These are phyloP conservation scores for Boletellus deceptivus DNA, from an alignment of 1,284 basidiomycete genomes.

Conservation along the genomic window DNA sequence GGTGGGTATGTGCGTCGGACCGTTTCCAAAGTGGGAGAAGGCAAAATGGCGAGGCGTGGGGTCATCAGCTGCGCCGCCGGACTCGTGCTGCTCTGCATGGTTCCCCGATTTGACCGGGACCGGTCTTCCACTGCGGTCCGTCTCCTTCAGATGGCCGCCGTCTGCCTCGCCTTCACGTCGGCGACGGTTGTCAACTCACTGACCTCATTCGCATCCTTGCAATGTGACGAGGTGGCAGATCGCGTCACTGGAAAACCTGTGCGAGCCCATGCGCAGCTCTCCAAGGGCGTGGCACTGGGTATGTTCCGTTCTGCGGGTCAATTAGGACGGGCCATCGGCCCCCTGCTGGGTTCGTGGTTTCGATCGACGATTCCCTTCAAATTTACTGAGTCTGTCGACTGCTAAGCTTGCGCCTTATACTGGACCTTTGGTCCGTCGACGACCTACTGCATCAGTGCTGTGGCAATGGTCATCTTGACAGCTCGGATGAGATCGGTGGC, in stretches of 20 bases:
- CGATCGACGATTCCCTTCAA: neutral
- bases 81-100: slow-evolving; percentile 63
- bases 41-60: slow-evolving; percentile 75
- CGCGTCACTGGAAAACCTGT: slow-evolving; percentile 53
- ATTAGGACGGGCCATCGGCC: slow-evolving; percentile 85
- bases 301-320: slow-evolving; percentile 86
- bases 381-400: slow-evolving; percentile 8
- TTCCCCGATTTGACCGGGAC: slow-evolving; percentile 56
- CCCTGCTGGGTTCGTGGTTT: slow-evolving; percentile 64
- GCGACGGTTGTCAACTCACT: slow-evolving; percentile 90
- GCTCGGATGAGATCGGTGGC: slow-evolving; percentile 51
- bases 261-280: slow-evolving; percentile 60
- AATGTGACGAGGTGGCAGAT: slow-evolving; percentile 75
- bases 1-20: slow-evolving; percentile 86
- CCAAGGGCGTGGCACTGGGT: slow-evolving; percentile 84
- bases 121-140: slow-evolving; percentile 47
- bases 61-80: slow-evolving; percentile 68
- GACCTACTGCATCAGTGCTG: slow-evolving; percentile 68
- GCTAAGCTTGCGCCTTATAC: slow-evolving; percentile 76
- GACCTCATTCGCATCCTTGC: slow-evolving; percentile 81
- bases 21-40: slow-evolving; percentile 69
- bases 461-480: slow-evolving; percentile 61
- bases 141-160: slow-evolving; percentile 71
- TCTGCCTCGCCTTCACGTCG: slow-evolving; percentile 84
- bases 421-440: slow-evolving; percentile 81